Evolutionary conservation across 2,329 filamentous ascomycete genomes (phyloP), one percentile per base, ranked within the genome.

Genomic region (Paramyrothecium sp.): DNA sequence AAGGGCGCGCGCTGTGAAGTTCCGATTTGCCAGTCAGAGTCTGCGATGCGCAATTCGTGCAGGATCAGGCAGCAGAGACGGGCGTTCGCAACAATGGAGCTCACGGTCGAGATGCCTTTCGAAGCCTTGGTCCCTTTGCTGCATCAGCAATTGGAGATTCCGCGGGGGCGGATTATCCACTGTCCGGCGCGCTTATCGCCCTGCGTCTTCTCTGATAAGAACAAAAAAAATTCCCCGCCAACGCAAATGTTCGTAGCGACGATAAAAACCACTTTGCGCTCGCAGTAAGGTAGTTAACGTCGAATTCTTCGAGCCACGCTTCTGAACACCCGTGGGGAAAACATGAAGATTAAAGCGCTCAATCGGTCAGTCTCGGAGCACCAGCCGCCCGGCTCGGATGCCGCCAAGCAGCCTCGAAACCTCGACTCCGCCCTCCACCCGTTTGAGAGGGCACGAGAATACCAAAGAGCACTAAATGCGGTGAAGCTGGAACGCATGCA

Each of bases 401-500:
- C 87, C 55, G 75, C 85, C 54, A 88, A 87, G 68, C 78, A 84
- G 65, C 85, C 87, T 58, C 84, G 87, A 63, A 91, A 90, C 69
- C 81, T 96, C 67, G 91, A 96, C 76, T 90, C 93, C 26, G 88
- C 90, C 47, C 83, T 94, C 58, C 92, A 97, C 75, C 93, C 91
- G 2, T 97, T 97, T 75, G 92, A 96, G 75, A 84, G 92, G 68
- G 93, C 93, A 51, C 82, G 92, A 73, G 93, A 97, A 77, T 81
- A 81, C 64, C 72, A 78, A 54, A 72, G 81, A 56, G 81, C 81
- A 8, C 73, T 84, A 62, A 83, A 92, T 84, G 93, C 93, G 23
- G 92, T 92, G 58, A 97, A 97, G 74, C 78, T 97, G 60, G 92
- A 97, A 76, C 89, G 93, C 65, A 94, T 97, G 89, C 96, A 96